A percentile compares a stretch with the other conserved stretches of the same genome.
Conservation (phyloP, 2,329 filamentous ascomycete species). For the Cladosporium sp. region DNA sequence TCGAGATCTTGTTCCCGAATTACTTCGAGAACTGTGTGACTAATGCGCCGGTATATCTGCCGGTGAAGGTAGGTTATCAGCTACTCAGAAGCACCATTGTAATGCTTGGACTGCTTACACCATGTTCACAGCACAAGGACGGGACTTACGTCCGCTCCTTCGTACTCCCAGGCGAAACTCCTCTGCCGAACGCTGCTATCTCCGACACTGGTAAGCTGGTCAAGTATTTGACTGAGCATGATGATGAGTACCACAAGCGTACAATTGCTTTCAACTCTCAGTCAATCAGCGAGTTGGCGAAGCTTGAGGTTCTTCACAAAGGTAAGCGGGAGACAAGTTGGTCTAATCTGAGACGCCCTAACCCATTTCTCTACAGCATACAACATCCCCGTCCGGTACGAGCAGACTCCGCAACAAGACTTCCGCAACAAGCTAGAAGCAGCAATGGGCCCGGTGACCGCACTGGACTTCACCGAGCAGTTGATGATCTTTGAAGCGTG, state of each 20-base stretch:
- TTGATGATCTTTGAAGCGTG: constrained; percentile 19
- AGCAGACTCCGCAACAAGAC: constrained; percentile 3
- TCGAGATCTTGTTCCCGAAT: constrained; percentile 16
- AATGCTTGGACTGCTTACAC: background rate
- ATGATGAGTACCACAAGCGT: background rate
- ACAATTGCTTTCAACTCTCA: constrained; percentile 16
- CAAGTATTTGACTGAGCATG: constrained; percentile 13
- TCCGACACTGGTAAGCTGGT: constrained; percentile 17
- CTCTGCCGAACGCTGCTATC: constrained; percentile 11
- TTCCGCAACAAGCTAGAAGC: constrained; percentile 12
- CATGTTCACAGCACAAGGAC: background rate
- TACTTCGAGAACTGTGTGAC: constrained; percentile 20
- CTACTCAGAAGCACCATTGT: background rate
- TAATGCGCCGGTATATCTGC: constrained; percentile 3
- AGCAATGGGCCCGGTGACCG: constrained; percentile 13
- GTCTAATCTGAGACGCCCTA: background rate
- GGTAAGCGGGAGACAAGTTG: background rate
- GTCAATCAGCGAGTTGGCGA: constrained; percentile 10
- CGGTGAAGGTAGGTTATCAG: background rate
- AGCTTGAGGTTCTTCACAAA: background rate
- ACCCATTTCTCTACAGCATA: background rate
- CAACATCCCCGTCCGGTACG: constrained; percentile 17
- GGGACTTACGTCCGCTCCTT: constrained; percentile 16
- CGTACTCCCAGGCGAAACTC: background rate
- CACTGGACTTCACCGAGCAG: constrained; percentile 18